Percentiles rank a stretch among this genome's conserved stretches.
phyloP scores from a whole-genome alignment of 1,284 basidiomycete species.

The Omphalotus olearius region DNA sequence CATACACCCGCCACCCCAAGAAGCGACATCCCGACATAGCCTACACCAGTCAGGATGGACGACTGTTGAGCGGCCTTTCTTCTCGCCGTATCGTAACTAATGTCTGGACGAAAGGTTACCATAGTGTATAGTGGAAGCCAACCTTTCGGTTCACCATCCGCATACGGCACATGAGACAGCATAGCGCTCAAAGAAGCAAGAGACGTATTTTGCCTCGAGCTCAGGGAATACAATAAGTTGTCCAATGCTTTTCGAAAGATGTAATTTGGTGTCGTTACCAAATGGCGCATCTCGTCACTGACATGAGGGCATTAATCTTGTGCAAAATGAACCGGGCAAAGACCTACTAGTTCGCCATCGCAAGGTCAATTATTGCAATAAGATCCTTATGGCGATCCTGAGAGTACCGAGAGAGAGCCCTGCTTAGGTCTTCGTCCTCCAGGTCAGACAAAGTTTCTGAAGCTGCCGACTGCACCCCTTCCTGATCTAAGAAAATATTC shows the following conservation, averaged over 20 bases:
- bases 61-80: slow-evolving; percentile 61
- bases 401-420: slow-evolving; percentile 76
- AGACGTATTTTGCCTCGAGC: slow-evolving; percentile 41
- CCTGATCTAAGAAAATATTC: slow-evolving; percentile 68
- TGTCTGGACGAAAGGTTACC: slow-evolving; percentile 95
- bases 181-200: slow-evolving; percentile 35
- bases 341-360: slow-evolving; percentile 93
- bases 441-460: slow-evolving; percentile 25
- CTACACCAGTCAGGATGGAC: slow-evolving; percentile 39
- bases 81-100: slow-evolving; percentile 78
- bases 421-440: slow-evolving; percentile 55
- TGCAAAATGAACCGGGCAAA: slow-evolving; percentile 6
- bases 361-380: slow-evolving; percentile 85
- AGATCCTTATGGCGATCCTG: slow-evolving; percentile 82
- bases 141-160: slow-evolving; percentile 51
- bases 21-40: slow-evolving; percentile 40
- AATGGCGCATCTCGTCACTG: slow-evolving; percentile 93
- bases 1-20: slow-evolving; percentile 40
- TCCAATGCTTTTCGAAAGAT: slow-evolving; percentile 82
- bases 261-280: slow-evolving; percentile 81
- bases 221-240: slow-evolving; percentile 64
- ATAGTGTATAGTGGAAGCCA: slow-evolving; percentile 96
- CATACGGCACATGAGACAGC: slow-evolving; percentile 49
- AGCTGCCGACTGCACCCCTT: slow-evolving; percentile 48
- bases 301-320: slow-evolving; percentile 14